phyloP scores from a whole-genome alignment of 1,284 basidiomycete genomes.

The Ganoderma meredithae region DNA sequence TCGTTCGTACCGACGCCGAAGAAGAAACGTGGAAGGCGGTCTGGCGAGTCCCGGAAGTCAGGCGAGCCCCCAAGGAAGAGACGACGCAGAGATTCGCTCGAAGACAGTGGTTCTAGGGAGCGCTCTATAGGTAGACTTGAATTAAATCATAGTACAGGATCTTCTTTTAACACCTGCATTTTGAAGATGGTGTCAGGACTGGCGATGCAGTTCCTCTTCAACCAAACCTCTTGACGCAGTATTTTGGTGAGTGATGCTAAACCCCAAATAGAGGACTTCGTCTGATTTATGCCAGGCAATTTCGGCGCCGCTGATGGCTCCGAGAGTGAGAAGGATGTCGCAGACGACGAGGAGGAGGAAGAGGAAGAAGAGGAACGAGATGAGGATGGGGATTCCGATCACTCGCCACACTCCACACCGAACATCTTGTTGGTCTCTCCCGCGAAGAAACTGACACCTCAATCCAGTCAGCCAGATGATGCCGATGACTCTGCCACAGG shows the following conservation, averaged over 20 bases:
- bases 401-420: background rate
- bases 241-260: slow-evolving; percentile 30
- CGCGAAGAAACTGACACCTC: slow-evolving; percentile 1
- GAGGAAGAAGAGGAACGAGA: slow-evolving; percentile 28
- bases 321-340: slow-evolving; percentile 34
- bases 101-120: slow-evolving; percentile 8
- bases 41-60: slow-evolving; percentile 1
- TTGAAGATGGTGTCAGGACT: slow-evolving; percentile 2
- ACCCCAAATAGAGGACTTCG: no score
- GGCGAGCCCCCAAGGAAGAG: slow-evolving; percentile 18
- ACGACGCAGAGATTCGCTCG: slow-evolving; percentile 20
- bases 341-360: slow-evolving; percentile 28
- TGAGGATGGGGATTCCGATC: slow-evolving; percentile 18
- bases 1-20: slow-evolving; percentile 23
- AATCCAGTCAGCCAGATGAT: background rate
- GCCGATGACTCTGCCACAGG: slow-evolving; percentile 31
- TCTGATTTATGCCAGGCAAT: slow-evolving; percentile 18
- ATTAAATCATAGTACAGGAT: background rate
- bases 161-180: no score
- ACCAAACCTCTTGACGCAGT: slow-evolving; percentile 33
- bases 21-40: slow-evolving; percentile 24
- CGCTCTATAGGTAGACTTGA: slow-evolving; percentile 2
- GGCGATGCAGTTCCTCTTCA: slow-evolving; percentile 11
- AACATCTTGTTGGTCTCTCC: slow-evolving; percentile 18
- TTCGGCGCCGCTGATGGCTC: slow-evolving; percentile 29